These are phyloP conservation scores for Starmerella lactis-condensi DNA, from an alignment of 805 yeast species.

Conservation along the genomic window DNA sequence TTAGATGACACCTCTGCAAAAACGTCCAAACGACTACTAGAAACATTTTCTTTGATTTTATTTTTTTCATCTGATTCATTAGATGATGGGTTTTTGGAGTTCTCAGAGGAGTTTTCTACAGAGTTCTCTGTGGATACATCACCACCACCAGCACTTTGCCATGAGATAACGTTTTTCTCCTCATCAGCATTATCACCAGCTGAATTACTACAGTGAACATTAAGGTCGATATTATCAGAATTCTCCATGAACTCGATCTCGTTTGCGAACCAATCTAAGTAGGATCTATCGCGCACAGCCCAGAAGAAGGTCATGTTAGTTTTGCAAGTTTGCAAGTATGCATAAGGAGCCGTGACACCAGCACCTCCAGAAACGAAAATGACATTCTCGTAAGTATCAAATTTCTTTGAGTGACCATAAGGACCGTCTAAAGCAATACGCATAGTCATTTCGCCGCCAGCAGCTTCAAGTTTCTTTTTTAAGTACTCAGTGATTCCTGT, in stretches of 20 bases:
- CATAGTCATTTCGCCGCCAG: constrained; percentile 7
- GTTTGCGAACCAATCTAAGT: constrained; percentile 27
- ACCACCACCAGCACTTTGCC: background rate
- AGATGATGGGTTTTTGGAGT: constrained; percentile 17
- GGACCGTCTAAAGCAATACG: constrained; percentile 41
- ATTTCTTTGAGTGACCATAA: constrained; percentile 38
- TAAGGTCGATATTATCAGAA: constrained; percentile 6
- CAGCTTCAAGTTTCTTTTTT: background rate
- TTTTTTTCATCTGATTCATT: background rate
- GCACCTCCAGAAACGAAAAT: constrained; percentile 56
- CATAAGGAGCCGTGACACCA: constrained; percentile 37
- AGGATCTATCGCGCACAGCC: constrained; percentile 9
- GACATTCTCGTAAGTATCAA: constrained; percentile 34
- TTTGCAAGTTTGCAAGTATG: constrained; percentile 9
- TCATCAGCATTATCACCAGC: background rate
- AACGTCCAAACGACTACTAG: constrained; percentile 5
- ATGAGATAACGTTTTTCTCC: background rate
- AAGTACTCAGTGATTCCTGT: constrained; percentile 33
- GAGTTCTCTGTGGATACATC: constrained; percentile 17
- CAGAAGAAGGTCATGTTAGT: constrained; percentile 18
- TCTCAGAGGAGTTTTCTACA: constrained; percentile 23
- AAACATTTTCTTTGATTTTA: background rate
- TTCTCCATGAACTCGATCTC: constrained; percentile 25
- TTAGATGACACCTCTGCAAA: constrained; percentile 23
- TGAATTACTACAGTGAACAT: constrained; percentile 3